These are phyloP conservation scores for Hericium alpestre DNA, from an alignment of 768 basidiomycete species.

Conservation along the genomic window DNA sequence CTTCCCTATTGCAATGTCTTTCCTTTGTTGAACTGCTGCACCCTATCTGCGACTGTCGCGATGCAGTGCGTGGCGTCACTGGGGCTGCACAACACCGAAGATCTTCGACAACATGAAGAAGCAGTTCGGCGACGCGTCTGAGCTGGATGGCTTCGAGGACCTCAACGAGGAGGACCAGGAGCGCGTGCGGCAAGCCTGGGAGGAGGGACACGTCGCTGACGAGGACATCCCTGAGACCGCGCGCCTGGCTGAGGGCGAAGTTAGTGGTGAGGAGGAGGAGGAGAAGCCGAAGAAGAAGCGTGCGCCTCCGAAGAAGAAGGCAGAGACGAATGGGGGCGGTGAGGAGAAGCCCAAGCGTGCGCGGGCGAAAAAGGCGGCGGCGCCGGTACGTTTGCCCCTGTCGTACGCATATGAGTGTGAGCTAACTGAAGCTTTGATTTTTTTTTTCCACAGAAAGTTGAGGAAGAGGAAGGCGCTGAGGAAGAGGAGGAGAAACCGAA, in stretches of 20 bases:
- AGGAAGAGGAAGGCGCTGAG: conserved; percentile 11
- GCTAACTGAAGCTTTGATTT: no score
- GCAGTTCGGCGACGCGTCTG: conserved; percentile 42
- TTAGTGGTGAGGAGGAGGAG: conserved; percentile 29
- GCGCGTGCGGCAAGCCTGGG: conserved; percentile 61
- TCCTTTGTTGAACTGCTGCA: background rate
- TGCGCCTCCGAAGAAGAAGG: conserved; percentile 12
- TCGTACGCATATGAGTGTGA: no score
- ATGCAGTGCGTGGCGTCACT: conserved; percentile 76
- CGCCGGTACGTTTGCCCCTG: no score
- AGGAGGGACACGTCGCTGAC: conserved; percentile 33
- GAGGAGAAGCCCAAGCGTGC: conserved; percentile 24
- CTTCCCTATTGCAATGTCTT: no score
- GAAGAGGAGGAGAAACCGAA: conserved; percentile 38
- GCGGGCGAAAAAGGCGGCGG: conserved; percentile 5
- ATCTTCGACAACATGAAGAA: conserved; percentile 66
- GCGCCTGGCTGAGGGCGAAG: conserved; percentile 38
- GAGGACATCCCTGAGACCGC: conserved; percentile 29
- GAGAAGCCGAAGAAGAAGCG: conserved; percentile 22
- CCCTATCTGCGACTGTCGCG: background rate
- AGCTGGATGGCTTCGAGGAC: conserved; percentile 81
- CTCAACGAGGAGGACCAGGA: conserved; percentile 59
- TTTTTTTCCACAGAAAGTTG: background rate
- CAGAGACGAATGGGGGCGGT: conserved; percentile 21
- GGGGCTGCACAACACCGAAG: conserved; percentile 73